Base-by-base conservation (phyloP, 2,329 filamentous ascomycete species). In the Pseudovirgaria hyperparasitica region DNA sequence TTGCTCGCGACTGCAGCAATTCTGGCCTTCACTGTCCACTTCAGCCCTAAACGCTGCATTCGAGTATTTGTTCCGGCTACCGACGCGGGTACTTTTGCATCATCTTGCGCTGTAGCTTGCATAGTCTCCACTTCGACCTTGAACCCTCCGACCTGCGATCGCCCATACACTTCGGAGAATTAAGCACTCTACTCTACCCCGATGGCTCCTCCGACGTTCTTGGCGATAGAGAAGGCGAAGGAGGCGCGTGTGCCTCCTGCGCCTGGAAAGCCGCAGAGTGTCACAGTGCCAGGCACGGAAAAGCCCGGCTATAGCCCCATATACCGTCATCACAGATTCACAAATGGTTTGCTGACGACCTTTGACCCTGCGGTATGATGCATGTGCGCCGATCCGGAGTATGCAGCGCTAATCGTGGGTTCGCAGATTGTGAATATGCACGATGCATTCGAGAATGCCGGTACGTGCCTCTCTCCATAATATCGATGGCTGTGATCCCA, bases 251-350 rank as follows among this genome's bases (percentile, higher is more conserved):
- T 59, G 30, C 65, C 70, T 10, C 82, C 84, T 25, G 75, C 82
- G 4, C 69, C 76, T 6, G 84, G 84, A 37, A 62, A 71, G 25
- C 81, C 85, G 1, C 90, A 90, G 50, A 80, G 78, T 23, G 63
- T 93, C 9, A 62, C 82, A 9, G 44, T 98, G 12, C 77, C 84
- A 1, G 80, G 80, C 35, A 76, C 78, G 24, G 72, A 81, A 54
- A 62, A 66, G 34, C 73, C 81, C 25, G 80, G 76, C 33, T 76
- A 85, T 40, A 79, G 69, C 26, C 60, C 72, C 24, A 58, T 92
- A 37, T 96, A 96, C 58, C 73, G 90, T 35, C 78, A 93, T 55
- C 92, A 77, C 72, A 71, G 71, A 37, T 76, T 77, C 46, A 66
- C 67, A 31, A 76, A 92, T 55, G 71, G 70, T 32, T 63, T 92